Evolutionary conservation across 768 basidiomycete species (phyloP).

Genomic region (Tubosaeta brunneosetosa): DNA sequence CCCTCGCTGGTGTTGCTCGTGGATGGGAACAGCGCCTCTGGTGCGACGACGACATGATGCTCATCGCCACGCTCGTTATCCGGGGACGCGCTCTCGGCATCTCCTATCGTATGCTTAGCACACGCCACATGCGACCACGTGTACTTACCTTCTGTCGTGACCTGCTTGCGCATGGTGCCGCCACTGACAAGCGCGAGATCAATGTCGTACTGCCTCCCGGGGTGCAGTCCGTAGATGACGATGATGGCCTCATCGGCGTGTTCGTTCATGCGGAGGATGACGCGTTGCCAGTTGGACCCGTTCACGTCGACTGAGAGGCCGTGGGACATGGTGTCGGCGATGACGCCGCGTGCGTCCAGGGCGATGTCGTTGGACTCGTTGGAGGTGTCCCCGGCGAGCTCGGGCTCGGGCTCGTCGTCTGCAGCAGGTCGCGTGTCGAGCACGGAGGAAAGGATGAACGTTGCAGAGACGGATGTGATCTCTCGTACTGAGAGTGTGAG

Average conservation of each 20-base stretch:
- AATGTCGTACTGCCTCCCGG: constrained; percentile 87
- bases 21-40: constrained; percentile 22
- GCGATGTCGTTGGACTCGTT: constrained; percentile 33
- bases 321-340: constrained; percentile 64
- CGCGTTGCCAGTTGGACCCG: constrained; percentile 70
- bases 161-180: constrained; percentile 57
- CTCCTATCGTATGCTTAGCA: constrained; percentile 7
- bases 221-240: constrained; percentile 85
- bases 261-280: constrained; percentile 76
- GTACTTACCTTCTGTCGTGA: constrained; percentile 60
- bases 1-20: constrained; percentile 22
- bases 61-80: constrained; percentile 25
- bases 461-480: constrained; percentile 75
- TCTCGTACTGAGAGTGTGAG: constrained; percentile 70
- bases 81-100: constrained; percentile 18
- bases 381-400: constrained; percentile 31
- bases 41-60: background rate
- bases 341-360: constrained; percentile 38
- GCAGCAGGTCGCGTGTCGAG: constrained; percentile 29
- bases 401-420: constrained; percentile 22
- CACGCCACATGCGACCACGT: constrained; percentile 5
- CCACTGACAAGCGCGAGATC: constrained; percentile 71
- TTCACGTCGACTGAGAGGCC: constrained; percentile 81
- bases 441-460: constrained; percentile 65
- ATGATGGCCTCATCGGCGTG: constrained; percentile 84